Evolutionary conservation across 257 asterid species (phyloP).

Genomic region (Eustoma russellianum): DNA sequence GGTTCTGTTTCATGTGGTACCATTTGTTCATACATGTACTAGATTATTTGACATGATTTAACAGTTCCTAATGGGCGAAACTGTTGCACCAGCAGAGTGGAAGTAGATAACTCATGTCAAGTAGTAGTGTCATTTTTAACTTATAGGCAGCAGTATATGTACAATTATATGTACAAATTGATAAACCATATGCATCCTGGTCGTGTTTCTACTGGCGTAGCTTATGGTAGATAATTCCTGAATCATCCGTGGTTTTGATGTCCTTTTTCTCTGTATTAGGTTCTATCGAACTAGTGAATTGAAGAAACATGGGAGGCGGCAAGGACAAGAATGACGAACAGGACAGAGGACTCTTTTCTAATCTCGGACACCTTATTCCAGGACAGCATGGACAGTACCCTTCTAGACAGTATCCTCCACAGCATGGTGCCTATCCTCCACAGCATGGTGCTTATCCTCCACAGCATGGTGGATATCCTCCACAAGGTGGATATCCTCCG

Average conservation of each 20-base stretch:
- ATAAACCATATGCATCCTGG: no score
- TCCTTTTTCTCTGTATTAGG: neutral
- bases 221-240: neutral
- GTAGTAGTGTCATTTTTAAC: neutral
- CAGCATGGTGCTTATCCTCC: constrained; percentile 27
- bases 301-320: constrained; percentile 53
- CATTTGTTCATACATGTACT: no score
- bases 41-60: neutral
- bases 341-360: constrained; percentile 40
- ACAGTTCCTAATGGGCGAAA: no score
- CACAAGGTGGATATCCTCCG: constrained; percentile 11
- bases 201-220: neutral
- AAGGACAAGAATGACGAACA: constrained; percentile 29
- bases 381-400: constrained; percentile 45
- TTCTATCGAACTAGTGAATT: constrained; percentile 1
- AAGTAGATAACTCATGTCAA: neutral
- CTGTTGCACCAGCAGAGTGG: neutral
- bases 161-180: no score
- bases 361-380: constrained; percentile 13
- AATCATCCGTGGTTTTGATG: neutral
- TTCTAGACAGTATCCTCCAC: constrained; percentile 33
- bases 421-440: constrained; percentile 21
- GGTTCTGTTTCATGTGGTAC: no score
- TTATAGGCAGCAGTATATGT: neutral
- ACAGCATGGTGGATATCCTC: constrained; percentile 23